These are phyloP conservation scores for Ophidiomyces ophidiicola DNA, from an alignment of 2,329 filamentous ascomycete species.

Conservation along the genomic window DNA sequence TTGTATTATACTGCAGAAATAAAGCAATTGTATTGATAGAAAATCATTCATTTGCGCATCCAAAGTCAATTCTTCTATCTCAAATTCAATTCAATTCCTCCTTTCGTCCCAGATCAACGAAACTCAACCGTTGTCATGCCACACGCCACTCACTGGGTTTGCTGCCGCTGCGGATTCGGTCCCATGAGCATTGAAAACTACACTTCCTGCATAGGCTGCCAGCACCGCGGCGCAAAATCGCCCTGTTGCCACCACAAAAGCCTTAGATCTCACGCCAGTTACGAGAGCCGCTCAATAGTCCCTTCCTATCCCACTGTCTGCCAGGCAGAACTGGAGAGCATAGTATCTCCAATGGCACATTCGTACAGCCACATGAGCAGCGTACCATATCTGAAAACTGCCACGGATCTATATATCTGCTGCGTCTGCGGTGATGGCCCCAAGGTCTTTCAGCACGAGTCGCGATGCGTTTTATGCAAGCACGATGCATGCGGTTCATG, in stretches of 20 bases:
- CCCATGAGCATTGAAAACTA: constrained; percentile 22
- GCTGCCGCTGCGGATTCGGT: constrained; percentile 25
- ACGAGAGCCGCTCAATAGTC: not conserved
- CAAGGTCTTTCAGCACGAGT: constrained; percentile 27
- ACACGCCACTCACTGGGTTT: constrained; percentile 24
- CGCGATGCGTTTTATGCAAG: constrained; percentile 24
- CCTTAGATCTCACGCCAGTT: constrained; percentile 12
- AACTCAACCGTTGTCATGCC: constrained; percentile 15
- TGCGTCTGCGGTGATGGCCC: constrained; percentile 31
- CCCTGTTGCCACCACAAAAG: constrained; percentile 18
- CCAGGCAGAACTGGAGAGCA: constrained; percentile 1
- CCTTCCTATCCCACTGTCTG: not conserved
- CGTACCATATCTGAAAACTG: constrained; percentile 7
- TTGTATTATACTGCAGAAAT: not conserved
- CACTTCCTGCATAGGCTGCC: constrained; percentile 22
- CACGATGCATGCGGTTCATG: constrained; percentile 25
- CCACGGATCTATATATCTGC: constrained; percentile 27
- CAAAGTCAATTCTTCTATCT: not conserved
- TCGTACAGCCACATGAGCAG: not conserved
- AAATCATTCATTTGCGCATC: too few relatives aligned
- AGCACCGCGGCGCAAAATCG: constrained; percentile 11
- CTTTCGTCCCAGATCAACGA: not conserved
- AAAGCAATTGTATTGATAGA: too few relatives aligned
- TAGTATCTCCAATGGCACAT: not conserved
- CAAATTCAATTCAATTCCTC: not conserved